Evolutionary conservation across 495 filamentous ascomycete genomes (phyloP).

Genomic region (Penicillium fimorum): DNA sequence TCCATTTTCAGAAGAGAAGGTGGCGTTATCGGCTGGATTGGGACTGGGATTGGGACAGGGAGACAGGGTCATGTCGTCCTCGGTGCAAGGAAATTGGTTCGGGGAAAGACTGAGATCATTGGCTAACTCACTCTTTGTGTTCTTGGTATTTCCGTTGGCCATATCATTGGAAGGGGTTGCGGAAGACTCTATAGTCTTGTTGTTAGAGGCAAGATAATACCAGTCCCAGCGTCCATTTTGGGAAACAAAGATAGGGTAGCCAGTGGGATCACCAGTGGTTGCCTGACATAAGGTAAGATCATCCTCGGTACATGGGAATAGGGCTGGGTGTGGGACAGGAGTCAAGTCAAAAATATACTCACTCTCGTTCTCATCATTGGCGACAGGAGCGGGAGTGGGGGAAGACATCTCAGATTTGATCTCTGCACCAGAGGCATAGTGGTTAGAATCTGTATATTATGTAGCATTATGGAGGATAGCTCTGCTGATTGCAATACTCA

Average conservation of each 20-base stretch:
- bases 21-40: background rate
- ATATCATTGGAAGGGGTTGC: background rate
- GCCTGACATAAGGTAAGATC: background rate
- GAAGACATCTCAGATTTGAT: background rate
- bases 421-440: background rate
- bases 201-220: conserved; percentile 1
- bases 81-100: background rate
- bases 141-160: background rate
- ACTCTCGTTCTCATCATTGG: background rate
- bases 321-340: background rate
- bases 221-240: conserved; percentile 1
- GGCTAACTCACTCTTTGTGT: background rate
- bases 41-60: background rate
- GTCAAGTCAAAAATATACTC: background rate
- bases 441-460: background rate
- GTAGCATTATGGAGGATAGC: background rate
- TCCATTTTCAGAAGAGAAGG: background rate
- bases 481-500: conserved; percentile 1
- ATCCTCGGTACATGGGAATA: background rate
- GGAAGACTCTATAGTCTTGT: background rate
- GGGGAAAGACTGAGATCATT: too few species aligned
- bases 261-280: background rate
- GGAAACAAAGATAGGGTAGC: conserved; percentile 4
- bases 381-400: background rate
- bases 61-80: background rate